Evolutionary conservation across 352 stramenopile species (phyloP), one percentile per base, ranked within the genome.

Genomic region (Pythium phragmitis): DNA sequence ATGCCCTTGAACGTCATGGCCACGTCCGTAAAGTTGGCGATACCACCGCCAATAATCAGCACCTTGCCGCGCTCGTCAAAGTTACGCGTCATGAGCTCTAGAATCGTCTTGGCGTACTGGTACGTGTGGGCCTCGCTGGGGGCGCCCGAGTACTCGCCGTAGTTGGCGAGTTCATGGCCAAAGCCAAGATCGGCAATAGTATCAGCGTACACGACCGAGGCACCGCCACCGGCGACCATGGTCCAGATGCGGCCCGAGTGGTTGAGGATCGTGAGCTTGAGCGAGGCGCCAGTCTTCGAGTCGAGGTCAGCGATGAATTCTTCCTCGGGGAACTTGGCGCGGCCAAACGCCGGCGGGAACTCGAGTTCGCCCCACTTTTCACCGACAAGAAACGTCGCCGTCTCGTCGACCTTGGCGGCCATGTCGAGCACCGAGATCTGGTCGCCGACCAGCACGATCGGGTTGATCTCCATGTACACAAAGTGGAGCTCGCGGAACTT

Each of bases 11-110:
- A 99, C 12, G 96, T 99, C 71, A 96, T 86, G 13, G 96, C 96
- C 9, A 99, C 94, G 71, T 99, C 96, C 41, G 96, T 99, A 75
- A 99, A 99, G 79, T 99, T 99, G 65, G 96, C 96, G 80, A 99
- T 99, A 49, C 95, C 94, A 65, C 96, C 96, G 53, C 96, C 96
- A 66, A 99, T 98, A 69, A 99, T 98, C 45, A 99, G 82, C 52
- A 99, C 92, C 80, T 99, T 99, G 46, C 84, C 84, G 36, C 85
- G 79, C 33, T 92, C 80, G 73, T 98, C 83, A 51, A 89, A 86
- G 60, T 96, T 81, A 64, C 87, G 85, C 64, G 93, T 98, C 96
- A 99, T 98, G 0, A 98, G 80, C 36, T 92, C 85, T 51, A 99
- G 87, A 45, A 99, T 96, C 9, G 96, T 98, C 69, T 97, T 96